Evolutionary conservation across 1,284 basidiomycete species (phyloP), one percentile per base, ranked within the genome.

Genomic region (Entoloma clypeatum): DNA sequence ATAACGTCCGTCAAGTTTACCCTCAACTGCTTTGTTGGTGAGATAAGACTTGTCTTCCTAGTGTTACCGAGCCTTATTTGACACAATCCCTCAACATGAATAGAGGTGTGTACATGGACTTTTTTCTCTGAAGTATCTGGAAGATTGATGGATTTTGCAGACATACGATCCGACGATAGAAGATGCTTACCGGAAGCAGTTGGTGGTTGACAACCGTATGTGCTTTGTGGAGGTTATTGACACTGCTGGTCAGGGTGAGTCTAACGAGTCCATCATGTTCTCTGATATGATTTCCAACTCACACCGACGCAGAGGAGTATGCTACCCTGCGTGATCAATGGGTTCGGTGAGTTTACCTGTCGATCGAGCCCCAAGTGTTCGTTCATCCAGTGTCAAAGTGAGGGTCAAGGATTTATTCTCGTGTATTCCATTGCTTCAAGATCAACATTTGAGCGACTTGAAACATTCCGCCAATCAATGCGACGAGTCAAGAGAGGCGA

Each of bases 301-400:
- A 45, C 40, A 32, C n/a, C n/a, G n/a, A 59, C 32, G 43, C 63
- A 93, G 91, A 94, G 85, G 92, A 94, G 64, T 94, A 93, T 60
- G 94, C 92, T 41, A 96, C 96, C 24, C 79, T 99, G 60, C 84
- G 96, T 52, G 95, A 99, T 73, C 95, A 99, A 67, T 99, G 96
- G 92, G 96, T 99, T 54, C 81, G 90, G 89, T 92, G 50, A 62
- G 86, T 74, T 38, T 33, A 36, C 31, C 33, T 36, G 17, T 41
- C n/a, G n/a, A n/a, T n/a, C n/a, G n/a, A n/a, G 38, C 7, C 28
- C 32, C 33, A 41, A 29, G 18, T 30, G 17, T 17, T 36, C 34
- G 26, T n/a, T n/a, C n/a, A n/a, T n/a, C n/a, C n/a, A n/a, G n/a
- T 24, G 50, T 41, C 46, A 25, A 69, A 93, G 95, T 38, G 96